Conservation (phyloP, 1,284 basidiomycete genomes). For the Sanguinoderma infundibulare region DNA sequence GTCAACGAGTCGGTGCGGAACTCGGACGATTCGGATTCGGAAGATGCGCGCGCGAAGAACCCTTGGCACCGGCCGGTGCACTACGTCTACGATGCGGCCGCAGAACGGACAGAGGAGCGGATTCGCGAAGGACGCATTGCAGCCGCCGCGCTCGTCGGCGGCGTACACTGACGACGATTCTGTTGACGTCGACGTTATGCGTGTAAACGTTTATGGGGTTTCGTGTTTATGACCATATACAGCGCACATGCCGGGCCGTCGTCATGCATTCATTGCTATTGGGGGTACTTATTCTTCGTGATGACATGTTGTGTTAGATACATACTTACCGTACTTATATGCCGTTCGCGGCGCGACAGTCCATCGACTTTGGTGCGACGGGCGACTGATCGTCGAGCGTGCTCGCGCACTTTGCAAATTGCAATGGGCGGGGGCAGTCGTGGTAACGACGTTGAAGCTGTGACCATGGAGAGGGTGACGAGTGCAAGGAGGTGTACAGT, state of each 20-base stretch:
- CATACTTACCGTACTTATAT: constrained; percentile 15
- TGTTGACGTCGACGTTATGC: background rate
- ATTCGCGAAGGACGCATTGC: constrained; percentile 48
- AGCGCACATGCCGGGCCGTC: background rate
- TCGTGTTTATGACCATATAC: constrained; percentile 1
- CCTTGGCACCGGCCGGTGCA: constrained; percentile 51
- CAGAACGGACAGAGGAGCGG: constrained; percentile 70
- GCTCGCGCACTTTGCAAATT: background rate
- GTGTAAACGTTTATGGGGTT: background rate
- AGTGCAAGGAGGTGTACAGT: constrained; percentile 12
- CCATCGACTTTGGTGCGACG: background rate
- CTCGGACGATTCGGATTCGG: constrained; percentile 45
- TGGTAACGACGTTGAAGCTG: background rate
- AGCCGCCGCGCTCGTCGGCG: constrained; percentile 39
- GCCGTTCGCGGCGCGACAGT: background rate
- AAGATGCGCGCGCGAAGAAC: constrained; percentile 30
- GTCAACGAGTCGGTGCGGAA: constrained; percentile 27
- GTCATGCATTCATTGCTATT: background rate
- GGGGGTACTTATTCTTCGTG: constrained; percentile 14
- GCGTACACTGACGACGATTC: constrained; percentile 39
- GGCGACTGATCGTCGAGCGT: background rate
- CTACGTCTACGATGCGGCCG: constrained; percentile 84
- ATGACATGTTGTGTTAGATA: constrained; percentile 26
- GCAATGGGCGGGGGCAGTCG: background rate
- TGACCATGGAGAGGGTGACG: background rate